A percentile compares a stretch with the other conserved stretches of the same genome.
Conservation (phyloP, 164 flowering plant genomes). For the Macadamia tetraphylla region DNA sequence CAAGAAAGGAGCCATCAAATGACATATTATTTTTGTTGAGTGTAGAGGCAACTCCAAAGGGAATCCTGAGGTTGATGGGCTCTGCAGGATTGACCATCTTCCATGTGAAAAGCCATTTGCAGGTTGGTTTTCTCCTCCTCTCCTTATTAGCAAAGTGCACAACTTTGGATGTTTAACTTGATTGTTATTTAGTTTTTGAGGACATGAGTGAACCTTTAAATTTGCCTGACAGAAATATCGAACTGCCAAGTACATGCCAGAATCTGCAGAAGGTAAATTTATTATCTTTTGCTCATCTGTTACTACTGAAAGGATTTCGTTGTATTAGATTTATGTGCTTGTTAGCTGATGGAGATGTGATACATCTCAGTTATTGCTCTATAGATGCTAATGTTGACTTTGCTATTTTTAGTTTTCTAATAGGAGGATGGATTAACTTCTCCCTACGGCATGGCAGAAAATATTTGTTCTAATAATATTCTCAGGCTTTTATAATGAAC, state of each 20-base stretch:
- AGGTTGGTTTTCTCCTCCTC: conserved; percentile 27
- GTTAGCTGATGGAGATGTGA: neutral
- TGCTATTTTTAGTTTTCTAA: neutral
- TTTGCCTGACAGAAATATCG: conserved; percentile 55
- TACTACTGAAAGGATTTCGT: neutral
- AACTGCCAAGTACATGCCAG: conserved; percentile 54
- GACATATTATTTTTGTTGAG: conserved; percentile 1
- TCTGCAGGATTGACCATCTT: conserved; percentile 63
- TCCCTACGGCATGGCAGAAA: too few relatives aligned
- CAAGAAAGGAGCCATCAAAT: neutral
- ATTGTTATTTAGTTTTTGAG: neutral
- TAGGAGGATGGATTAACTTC: neutral
- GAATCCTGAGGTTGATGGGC: conserved; percentile 62
- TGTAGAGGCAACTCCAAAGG: conserved; percentile 80
- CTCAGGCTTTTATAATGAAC: neutral
- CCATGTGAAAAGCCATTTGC: conserved; percentile 83
- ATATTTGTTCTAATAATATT: too few relatives aligned
- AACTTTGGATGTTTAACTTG: neutral
- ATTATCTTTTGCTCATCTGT: neutral
- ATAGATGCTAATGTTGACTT: neutral
- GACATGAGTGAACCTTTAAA: neutral
- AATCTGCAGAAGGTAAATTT: conserved; percentile 46
- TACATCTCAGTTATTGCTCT: neutral
- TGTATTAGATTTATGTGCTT: neutral
- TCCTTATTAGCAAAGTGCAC: neutral